Conservation (phyloP, 208 protist species). For the Wallacemonas sp. region DNA sequence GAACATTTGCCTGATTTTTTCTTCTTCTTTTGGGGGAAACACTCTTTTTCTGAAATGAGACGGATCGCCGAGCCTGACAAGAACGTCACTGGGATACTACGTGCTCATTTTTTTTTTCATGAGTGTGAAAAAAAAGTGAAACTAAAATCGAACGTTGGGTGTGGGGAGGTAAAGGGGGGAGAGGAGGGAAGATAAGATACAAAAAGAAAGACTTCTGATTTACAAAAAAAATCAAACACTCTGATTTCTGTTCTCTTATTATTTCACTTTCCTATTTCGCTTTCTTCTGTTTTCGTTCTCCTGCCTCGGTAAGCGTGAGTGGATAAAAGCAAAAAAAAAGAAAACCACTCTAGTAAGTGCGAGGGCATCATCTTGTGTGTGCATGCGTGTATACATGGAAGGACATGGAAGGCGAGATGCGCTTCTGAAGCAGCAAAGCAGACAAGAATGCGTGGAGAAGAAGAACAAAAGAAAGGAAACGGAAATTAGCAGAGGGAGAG, state of each 20-base stretch:
- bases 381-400: too few relatives aligned
- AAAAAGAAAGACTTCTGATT: neutral
- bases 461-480: neutral
- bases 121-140: neutral
- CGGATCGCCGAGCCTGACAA: too few relatives aligned
- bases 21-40: neutral
- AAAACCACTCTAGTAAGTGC: neutral
- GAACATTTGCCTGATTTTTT: too few relatives aligned
- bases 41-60: too few relatives aligned
- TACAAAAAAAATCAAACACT: neutral
- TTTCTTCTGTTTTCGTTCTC: too few relatives aligned
- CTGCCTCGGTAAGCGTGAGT: neutral
- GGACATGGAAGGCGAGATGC: too few relatives aligned
- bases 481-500: neutral
- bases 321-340: neutral
- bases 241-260: too few relatives aligned
- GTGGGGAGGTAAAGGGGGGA: neutral
- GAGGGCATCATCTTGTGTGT: neutral
- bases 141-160: neutral
- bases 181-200: neutral
- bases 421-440: slow-evolving; percentile 14
- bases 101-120: too few relatives aligned
- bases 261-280: too few relatives aligned
- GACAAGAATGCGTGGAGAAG: neutral
- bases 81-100: too few relatives aligned